Evolutionary conservation across 176 grass and related monocot species (phyloP), one percentile per base, ranked within the genome.

Genomic region (Musa troglodytarum): DNA sequence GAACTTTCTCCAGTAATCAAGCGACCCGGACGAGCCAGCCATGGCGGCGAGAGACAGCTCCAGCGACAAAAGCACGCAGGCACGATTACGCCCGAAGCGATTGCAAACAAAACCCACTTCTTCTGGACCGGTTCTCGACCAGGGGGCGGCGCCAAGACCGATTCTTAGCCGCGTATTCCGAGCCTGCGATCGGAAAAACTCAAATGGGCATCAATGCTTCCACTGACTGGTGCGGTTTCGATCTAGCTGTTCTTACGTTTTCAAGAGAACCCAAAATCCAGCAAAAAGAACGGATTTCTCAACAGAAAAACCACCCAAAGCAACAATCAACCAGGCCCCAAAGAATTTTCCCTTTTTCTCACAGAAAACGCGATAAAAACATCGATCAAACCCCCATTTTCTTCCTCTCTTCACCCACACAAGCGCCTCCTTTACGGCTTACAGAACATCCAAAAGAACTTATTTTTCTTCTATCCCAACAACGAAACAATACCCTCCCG

Each of bases 1-100:
- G 78, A 86, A 86, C 71, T 79, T 77, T 10, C 85, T 68, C 89
- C 89, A 88, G 81, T 88, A 84, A 56, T 88, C 89, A 75, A 76
- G 83, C 53, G 89, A 71, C 51, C 53, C 75, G 71, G 83, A 79
- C 81, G 78, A 23, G 50, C 6, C 21, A 50, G 72, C 52, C 72
- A 74, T 74, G 72, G 24, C 24, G 11, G 52, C 11, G 19, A 24
- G 22, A 12, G 72, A 23, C 24, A 14, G n/a, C 23, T 10, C 71
- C 52, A 13, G 22, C 71, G 71, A 72, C 20, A 17, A 19, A 49
- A 50, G 13, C 26, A 10, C 8, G 1, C 61, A n/a, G n/a, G 20
- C 9, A 21, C 20, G 20, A 22, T 11, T 10, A 16, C 11, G 65
- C 43, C 34, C 65, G 21, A 13, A 43, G 34, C 8, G 65, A 68